phyloP scores from a whole-genome alignment of 805 yeast genomes.

The Jamesozyma hellenica region DNA sequence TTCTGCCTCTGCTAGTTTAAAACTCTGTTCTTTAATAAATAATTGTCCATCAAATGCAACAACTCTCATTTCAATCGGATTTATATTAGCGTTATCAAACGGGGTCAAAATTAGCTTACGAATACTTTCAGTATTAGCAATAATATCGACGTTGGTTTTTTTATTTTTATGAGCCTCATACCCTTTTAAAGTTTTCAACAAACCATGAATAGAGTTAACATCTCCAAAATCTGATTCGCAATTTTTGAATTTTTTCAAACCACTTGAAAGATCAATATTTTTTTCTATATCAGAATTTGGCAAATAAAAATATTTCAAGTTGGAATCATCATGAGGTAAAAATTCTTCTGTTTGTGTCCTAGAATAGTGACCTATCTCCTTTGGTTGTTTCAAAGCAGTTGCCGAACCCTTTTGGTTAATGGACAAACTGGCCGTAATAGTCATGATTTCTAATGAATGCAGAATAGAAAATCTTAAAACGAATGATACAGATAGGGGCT shows the following conservation, averaged over 20 bases:
- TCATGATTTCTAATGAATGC: slow-evolving; percentile 15
- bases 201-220: slow-evolving; percentile 35
- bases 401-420: slow-evolving; percentile 43
- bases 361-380: slow-evolving; percentile 63
- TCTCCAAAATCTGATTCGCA: slow-evolving; percentile 42
- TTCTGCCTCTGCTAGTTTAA: too few relatives aligned
- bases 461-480: neutral
- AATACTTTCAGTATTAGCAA: slow-evolving; percentile 79
- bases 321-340: slow-evolving; percentile 39
- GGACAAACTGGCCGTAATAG: slow-evolving; percentile 22
- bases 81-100: slow-evolving; percentile 43
- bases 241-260: slow-evolving; percentile 51
- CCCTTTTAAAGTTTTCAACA: slow-evolving; percentile 44
- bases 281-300: slow-evolving; percentile 65
- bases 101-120: slow-evolving; percentile 47
- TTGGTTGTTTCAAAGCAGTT: slow-evolving; percentile 75
- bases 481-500: too few relatives aligned
- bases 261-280: slow-evolving; percentile 52
- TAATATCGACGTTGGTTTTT: slow-evolving; percentile 48
- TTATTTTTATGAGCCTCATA: slow-evolving; percentile 39
- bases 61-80: slow-evolving; percentile 51
- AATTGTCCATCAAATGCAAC: slow-evolving; percentile 67
- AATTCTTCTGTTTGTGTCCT: slow-evolving; percentile 48
- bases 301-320: slow-evolving; percentile 64
- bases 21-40: slow-evolving; percentile 47